Base-by-base conservation (phyloP, 306 rosid genomes). In the Cicer chorassanicum region DNA sequence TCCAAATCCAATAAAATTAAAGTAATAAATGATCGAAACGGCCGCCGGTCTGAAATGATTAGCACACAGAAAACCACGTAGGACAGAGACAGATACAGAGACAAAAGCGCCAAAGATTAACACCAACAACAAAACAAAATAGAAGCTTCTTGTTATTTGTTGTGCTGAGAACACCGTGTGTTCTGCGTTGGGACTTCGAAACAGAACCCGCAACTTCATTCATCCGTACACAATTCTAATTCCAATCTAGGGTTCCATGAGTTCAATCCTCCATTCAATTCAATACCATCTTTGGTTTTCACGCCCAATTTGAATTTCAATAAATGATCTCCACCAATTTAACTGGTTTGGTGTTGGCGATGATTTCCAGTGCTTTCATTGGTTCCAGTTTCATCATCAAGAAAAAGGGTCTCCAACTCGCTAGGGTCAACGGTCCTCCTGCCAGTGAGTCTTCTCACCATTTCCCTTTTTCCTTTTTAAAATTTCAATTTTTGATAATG, bases 371-470 rank as follows among this genome's bases (percentile, higher is more conserved):
- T 59, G 93, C 90, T 80, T 92, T 92, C 73, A 90, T 92, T 24
- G 98, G 98, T 18, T 84, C 94, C 70, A 92, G 98, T 53, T 92
- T 92, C 87, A 92, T 92, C 76, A 86, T 92, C 80, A 92, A 92
- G 92, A 92, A 92, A 81, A 87, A 88, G 84, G 98, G 98, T 57
- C 98, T 92, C 65, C 86, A 80, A 36, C 88, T 87, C 10, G 98
- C 98, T 12, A 78, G 86, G 8, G 75, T 55, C 53, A 83, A 72
- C 24, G 94, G 98, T 57, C 84, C 83, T 75, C 81, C 89, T 63
- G 96, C 96, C 41, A 76, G 98, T 90, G 4, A 15, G 75, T 79
- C 16, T 9, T n/a, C 9, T 61, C 67, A 54, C 11, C 54, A 6
- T 9, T 46, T 0, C 1, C 8, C 15, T 7, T 6, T 15, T 29